Percentiles rank a stretch among this genome's conserved stretches.
Conservation (phyloP, 768 basidiomycete species). For the Tulasnella sp. region DNA sequence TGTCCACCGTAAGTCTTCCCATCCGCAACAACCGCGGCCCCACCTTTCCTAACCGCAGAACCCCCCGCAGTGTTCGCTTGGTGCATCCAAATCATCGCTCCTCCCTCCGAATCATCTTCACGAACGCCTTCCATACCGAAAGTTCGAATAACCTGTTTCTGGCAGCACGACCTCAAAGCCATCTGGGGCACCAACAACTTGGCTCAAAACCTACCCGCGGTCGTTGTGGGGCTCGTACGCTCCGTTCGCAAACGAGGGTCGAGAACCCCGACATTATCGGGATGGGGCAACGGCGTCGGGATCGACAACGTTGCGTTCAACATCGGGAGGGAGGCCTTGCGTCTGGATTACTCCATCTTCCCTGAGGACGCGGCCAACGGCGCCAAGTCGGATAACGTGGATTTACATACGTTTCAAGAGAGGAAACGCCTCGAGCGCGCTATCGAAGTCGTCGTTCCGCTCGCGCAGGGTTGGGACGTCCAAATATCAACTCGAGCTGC, state of each 20-base stretch:
- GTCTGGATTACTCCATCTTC: conserved; percentile 73
- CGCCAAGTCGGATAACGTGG: conserved; percentile 36
- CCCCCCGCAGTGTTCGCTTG: conserved; percentile 62
- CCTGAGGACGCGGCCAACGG: conserved; percentile 52
- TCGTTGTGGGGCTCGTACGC: conserved; percentile 71
- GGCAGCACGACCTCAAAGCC: conserved; percentile 87
- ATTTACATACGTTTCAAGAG: conserved; percentile 52
- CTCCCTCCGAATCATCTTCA: conserved; percentile 21
- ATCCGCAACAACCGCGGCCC: background rate
- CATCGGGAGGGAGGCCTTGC: conserved; percentile 69
- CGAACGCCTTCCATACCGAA: conserved; percentile 30
- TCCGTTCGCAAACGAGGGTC: conserved; percentile 64
- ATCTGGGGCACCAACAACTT: conserved; percentile 68
- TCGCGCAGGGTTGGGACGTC: conserved; percentile 75
- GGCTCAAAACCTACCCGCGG: conserved; percentile 73
- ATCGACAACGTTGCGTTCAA: conserved; percentile 73
- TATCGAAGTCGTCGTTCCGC: conserved; percentile 70
- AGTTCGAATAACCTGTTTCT: conserved; percentile 80
- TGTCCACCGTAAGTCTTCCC: conserved; percentile 45
- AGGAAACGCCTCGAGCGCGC: conserved; percentile 58
- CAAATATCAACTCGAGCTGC: conserved; percentile 66
- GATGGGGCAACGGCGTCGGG: conserved; percentile 71
- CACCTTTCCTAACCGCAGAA: background rate
- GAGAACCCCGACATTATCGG: conserved; percentile 60
- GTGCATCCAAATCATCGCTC: conserved; percentile 68